phyloP scores from a whole-genome alignment of 257 asterid species.

The Coffea canephora region DNA sequence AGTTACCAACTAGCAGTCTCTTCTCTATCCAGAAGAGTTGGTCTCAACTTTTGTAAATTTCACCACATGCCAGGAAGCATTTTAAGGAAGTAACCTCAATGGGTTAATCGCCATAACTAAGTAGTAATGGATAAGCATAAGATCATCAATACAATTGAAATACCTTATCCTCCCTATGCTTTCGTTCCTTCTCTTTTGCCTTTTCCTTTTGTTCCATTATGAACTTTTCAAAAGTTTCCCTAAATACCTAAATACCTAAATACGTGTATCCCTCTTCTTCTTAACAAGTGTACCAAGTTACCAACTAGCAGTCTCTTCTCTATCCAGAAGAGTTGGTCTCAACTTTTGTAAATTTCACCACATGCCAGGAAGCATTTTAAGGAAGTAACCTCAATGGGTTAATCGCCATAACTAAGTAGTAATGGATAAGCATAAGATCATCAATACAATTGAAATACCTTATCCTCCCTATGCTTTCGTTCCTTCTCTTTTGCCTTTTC shows the following conservation, averaged over 20 bases:
- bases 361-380: not conserved
- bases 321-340: not conserved
- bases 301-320: not conserved
- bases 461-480: conserved; percentile 78
- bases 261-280: not conserved
- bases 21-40: too few relatives aligned
- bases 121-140: not conserved
- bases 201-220: conserved; percentile 59
- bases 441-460: conserved; percentile 38
- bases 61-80: not conserved
- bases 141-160: conserved; percentile 7
- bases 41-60: not conserved
- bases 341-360: not conserved
- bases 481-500: conserved; percentile 82
- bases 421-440: not conserved
- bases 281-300: not conserved
- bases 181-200: conserved; percentile 78
- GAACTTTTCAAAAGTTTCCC: conserved; percentile 63
- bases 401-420: not conserved
- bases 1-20: not conserved
- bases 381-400: not conserved
- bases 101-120: not conserved
- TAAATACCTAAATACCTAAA: too few relatives aligned
- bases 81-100: not conserved
- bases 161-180: conserved; percentile 87